Evolutionary conservation across 805 yeast species (phyloP).

Genomic region (Sugiyamaella americana): DNA sequence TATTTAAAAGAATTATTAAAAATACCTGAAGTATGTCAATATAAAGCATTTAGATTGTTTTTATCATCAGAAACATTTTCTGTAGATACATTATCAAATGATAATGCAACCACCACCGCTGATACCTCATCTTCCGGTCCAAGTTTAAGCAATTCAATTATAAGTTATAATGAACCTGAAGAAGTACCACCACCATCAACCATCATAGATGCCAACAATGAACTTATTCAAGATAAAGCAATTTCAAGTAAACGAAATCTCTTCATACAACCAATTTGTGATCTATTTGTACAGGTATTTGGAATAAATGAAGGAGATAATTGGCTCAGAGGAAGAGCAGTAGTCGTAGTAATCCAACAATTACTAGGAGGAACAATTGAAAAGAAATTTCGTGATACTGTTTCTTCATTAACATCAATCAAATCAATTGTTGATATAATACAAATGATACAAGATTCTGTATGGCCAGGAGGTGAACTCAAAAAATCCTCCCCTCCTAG

Average conservation of each 20-base stretch:
- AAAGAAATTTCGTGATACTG: conserved; percentile 42
- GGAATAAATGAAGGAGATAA: conserved; percentile 56
- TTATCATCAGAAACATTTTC: conserved; percentile 64
- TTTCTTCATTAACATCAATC: conserved; percentile 31
- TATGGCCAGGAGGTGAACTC: conserved; percentile 53
- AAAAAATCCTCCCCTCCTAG: conserved; percentile 31
- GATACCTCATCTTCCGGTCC: not conserved
- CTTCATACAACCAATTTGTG: conserved; percentile 78
- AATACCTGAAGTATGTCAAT: conserved; percentile 66
- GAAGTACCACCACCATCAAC: not conserved
- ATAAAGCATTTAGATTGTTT: conserved; percentile 66
- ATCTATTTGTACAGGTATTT: conserved; percentile 63
- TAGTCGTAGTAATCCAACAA: conserved; percentile 76
- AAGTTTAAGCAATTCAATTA: not conserved
- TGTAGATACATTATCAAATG: conserved; percentile 18
- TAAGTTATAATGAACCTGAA: not conserved
- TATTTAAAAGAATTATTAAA: conserved; percentile 54
- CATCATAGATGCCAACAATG: not conserved
- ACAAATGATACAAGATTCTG: conserved; percentile 25
- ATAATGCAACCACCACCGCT: not conserved
- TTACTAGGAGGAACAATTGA: conserved; percentile 84
- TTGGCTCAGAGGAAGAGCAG: conserved; percentile 83
- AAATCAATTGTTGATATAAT: conserved; percentile 17
- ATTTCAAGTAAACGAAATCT: conserved; percentile 31
- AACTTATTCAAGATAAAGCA: conserved; percentile 3